phyloP scores from a whole-genome alignment of 176 grass and related monocot species.

The Ensete glaucum region DNA sequence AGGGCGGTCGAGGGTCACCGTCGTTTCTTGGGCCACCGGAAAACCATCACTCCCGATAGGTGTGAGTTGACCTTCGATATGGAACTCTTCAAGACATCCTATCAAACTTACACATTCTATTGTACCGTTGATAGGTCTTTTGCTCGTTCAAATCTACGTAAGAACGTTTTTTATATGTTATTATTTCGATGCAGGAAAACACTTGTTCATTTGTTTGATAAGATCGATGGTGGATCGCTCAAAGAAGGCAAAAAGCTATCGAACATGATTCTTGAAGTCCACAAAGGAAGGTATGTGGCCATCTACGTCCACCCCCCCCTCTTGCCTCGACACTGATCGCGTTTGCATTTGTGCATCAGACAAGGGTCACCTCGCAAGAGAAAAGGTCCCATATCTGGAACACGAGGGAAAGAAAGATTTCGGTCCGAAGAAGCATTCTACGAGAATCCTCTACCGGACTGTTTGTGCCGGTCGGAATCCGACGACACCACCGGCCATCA shows the following conservation, averaged over 20 bases:
- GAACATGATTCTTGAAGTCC: slow-evolving; percentile 56
- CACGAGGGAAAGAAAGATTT: slow-evolving; percentile 71
- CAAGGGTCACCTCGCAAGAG: slow-evolving; percentile 78
- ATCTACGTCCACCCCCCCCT: neutral
- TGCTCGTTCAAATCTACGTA: too few species aligned
- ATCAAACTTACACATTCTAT: neutral
- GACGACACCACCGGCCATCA: too few species aligned
- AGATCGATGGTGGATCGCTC: slow-evolving; percentile 42
- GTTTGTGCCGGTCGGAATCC: slow-evolving; percentile 42
- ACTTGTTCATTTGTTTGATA: slow-evolving; percentile 82
- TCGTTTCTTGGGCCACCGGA: slow-evolving; percentile 70
- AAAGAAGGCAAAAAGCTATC: slow-evolving; percentile 58
- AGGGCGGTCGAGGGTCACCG: slow-evolving; percentile 76
- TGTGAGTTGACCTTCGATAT: slow-evolving; percentile 26
- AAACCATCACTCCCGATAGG: slow-evolving; percentile 81
- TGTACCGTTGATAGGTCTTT: too few species aligned
- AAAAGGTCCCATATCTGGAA: slow-evolving; percentile 68
- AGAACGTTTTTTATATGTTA: too few species aligned
- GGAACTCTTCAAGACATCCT: too few species aligned
- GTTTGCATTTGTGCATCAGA: slow-evolving; percentile 31
- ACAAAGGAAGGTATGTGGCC: slow-evolving; percentile 49
- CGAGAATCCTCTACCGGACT: slow-evolving; percentile 93
- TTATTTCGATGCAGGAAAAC: slow-evolving; percentile 47
- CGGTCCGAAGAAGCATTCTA: slow-evolving; percentile 93
- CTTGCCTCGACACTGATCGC: neutral